These are phyloP conservation scores for Henningerozyma blattae DNA, from an alignment of 805 yeast genomes.

Conservation along the genomic window DNA sequence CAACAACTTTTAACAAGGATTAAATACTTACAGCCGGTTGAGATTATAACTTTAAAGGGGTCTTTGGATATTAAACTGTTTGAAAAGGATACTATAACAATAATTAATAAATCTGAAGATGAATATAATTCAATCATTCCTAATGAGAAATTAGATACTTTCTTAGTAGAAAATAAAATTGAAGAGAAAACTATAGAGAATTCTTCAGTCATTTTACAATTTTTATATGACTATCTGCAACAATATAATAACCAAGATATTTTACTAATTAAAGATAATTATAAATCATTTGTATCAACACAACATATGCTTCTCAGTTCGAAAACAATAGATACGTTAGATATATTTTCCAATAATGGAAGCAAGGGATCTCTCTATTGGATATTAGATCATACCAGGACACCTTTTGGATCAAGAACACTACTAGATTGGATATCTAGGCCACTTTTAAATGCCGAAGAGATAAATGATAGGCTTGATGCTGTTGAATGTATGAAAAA, in stretches of 20 bases:
- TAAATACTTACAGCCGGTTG: slow-evolving; percentile 65
- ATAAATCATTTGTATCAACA: slow-evolving; percentile 31
- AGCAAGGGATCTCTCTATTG: slow-evolving; percentile 63
- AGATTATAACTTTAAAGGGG: slow-evolving; percentile 34
- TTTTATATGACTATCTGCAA: slow-evolving; percentile 41
- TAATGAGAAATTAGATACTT: no score
- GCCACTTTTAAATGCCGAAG: slow-evolving; percentile 48
- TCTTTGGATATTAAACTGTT: no score
- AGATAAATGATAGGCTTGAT: slow-evolving; percentile 48
- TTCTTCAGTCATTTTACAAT: no score
- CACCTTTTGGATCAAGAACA: slow-evolving; percentile 62
- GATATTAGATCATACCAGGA: slow-evolving; percentile 70
- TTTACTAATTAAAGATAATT: slow-evolving; percentile 40
- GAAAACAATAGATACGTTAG: slow-evolving; percentile 58
- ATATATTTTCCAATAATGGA: slow-evolving; percentile 54
- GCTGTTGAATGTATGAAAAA: slow-evolving; percentile 42
- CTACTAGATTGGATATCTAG: slow-evolving; percentile 60
- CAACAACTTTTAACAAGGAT: slow-evolving; percentile 63
- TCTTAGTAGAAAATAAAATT: no score
- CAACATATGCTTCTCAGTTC: slow-evolving; percentile 46
- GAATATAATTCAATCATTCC: no score
- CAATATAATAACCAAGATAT: slow-evolving; percentile 53
- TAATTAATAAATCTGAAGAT: background rate
- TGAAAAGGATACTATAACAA: slow-evolving; percentile 24
- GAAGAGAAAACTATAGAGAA: no score